Base-by-base conservation (phyloP, 495 filamentous ascomycete genomes). In the Penicillium waksmanii region DNA sequence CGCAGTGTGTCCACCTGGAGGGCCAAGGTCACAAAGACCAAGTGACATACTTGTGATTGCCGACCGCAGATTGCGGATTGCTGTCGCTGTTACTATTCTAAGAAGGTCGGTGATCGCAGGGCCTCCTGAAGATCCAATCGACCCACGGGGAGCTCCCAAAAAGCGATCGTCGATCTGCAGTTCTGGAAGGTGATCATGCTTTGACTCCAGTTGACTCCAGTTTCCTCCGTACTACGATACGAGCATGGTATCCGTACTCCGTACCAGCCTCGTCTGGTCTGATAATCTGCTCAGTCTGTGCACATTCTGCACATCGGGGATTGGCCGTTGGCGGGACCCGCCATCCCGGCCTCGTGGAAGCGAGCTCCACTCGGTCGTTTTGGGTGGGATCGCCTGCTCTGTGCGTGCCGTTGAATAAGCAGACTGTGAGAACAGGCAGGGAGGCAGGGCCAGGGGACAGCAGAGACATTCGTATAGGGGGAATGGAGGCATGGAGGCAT, bases 271-370 rank as follows among this genome's bases (percentile, higher is more conserved):
- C 23, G 23, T 23, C 23, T 23, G 4, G 23, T 23, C 23, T 23
- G 42, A 44, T 17, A 44, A 44, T 44, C 42, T 44, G 42, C 42
- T 10, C 35, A 56, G 63, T 21, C 66, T 61, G 66, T 69, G 66
- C 66, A 64, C 64, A 23, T 66, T 67, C 67, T 69, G 61, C 64
- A 67, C 48, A 60, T 50, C 52, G 47, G 23, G 50, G 57, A 67
- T 70, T 70, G 67, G 67, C 59, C 62, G 62, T 63, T 67, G 12
- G n/a, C 46, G 44, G 62, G 61, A 51, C 59, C 54, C 47, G 19
- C 36, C 48, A 31, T 64, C 62, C 61, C 62, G 59, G 51, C 62
- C 65, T 68, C 67, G 65, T 70, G 67, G 67, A 68, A 70, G 67
- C 67, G 67, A 70, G 52, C 46, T 60, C 67, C 67, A 70, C 67